Conservation (phyloP, 768 basidiomycete genomes). For the Tubosaeta sp. region DNA sequence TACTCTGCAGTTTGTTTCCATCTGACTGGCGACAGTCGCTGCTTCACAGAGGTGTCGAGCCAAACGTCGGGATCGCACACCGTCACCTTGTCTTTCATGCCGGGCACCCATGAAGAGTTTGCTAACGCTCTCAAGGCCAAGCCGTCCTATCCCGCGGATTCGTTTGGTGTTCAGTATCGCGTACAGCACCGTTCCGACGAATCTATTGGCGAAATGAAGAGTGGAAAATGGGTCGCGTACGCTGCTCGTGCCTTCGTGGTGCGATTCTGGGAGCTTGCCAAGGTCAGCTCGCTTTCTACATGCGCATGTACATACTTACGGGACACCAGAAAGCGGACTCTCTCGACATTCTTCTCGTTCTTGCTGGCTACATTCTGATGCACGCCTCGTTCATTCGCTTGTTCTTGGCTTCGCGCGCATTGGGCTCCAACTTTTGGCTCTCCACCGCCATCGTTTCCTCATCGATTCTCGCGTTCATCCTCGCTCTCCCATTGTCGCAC, state of each 20-base stretch:
- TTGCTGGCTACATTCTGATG: constrained; percentile 93
- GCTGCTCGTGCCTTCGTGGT: constrained; percentile 70
- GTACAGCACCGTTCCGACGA: constrained; percentile 43
- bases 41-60: constrained; percentile 38
- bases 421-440: constrained; percentile 75
- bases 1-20: constrained; percentile 54
- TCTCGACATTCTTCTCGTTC: constrained; percentile 90
- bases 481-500: constrained; percentile 73
- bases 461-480: constrained; percentile 76
- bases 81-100: constrained; percentile 49
- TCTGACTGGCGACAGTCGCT: constrained; percentile 26
- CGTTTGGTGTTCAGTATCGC: constrained; percentile 45
- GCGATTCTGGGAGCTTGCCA: constrained; percentile 83
- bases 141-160: constrained; percentile 30
- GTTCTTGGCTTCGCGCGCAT: constrained; percentile 79
- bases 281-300: constrained; percentile 41
- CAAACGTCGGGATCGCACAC: constrained; percentile 35
- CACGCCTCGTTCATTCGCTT: constrained; percentile 91
- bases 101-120: constrained; percentile 51
- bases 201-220: constrained; percentile 69
- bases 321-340: constrained; percentile 79
- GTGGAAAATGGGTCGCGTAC: constrained; percentile 86
- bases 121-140: constrained; percentile 35
- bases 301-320: constrained; percentile 6
- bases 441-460: constrained; percentile 72